Evolutionary conservation across 1,284 basidiomycete genomes (phyloP).

Genomic region (Apiotrichum sp.): DNA sequence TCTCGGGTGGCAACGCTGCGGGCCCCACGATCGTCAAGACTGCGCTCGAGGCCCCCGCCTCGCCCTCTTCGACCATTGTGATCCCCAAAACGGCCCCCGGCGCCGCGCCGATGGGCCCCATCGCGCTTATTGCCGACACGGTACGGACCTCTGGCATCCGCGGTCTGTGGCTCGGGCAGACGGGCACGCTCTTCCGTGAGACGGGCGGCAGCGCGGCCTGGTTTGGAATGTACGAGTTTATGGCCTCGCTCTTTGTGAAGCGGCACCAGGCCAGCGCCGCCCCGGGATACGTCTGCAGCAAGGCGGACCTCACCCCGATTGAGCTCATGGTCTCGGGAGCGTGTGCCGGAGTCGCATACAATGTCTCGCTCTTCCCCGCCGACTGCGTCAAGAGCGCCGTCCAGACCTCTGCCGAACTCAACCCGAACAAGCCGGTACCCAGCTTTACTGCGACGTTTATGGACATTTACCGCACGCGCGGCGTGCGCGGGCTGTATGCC

Average conservation of each 20-base stretch:
- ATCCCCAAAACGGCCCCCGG: conserved; percentile 16
- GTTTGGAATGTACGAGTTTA: conserved; percentile 78
- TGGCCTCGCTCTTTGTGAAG: conserved; percentile 56
- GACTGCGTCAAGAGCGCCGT: conserved; percentile 93
- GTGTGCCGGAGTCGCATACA: conserved; percentile 78
- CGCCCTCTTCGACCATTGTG: conserved; percentile 14
- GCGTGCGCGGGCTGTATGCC: conserved; percentile 80
- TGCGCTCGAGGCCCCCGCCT: conserved; percentile 22
- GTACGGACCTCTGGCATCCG: conserved; percentile 62
- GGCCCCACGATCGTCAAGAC: conserved; percentile 13
- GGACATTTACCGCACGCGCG: conserved; percentile 70
- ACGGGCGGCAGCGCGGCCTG: conserved; percentile 80
- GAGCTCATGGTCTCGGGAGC: conserved; percentile 83
- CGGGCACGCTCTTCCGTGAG: conserved; percentile 77
- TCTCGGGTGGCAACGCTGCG: conserved; percentile 29
- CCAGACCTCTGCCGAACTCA: conserved; percentile 86
- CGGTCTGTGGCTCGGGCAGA: conserved; percentile 83
- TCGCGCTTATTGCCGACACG: conserved; percentile 61
- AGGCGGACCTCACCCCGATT: conserved; percentile 60
- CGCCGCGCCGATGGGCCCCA: conserved; percentile 57
- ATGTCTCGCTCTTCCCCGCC: conserved; percentile 75
- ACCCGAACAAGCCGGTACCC: conserved; percentile 50
- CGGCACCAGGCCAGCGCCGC: conserved; percentile 33
- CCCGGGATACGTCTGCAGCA: conserved; percentile 33
- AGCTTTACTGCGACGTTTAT: conserved; percentile 66